Base-by-base conservation (phyloP, 371 early-diverging fungal species). In the Haplosporangium sp. region DNA sequence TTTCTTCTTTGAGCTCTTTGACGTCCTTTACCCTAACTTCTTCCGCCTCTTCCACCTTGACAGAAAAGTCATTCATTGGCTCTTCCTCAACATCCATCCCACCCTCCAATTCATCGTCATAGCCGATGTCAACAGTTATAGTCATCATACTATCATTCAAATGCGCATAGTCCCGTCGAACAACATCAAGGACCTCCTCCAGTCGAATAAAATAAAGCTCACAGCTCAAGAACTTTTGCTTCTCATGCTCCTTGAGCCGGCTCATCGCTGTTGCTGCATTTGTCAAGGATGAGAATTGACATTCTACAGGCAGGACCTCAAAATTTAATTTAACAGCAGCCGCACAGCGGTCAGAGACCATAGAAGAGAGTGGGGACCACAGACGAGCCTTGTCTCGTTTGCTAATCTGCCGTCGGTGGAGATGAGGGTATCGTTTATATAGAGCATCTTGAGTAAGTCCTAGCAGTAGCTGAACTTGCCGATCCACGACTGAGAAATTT, bases 351-450 rank as follows among this genome's bases (percentile, higher is more conserved):
- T 77, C 85, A 37, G 85, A 84, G 11, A 92, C 78, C 93, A 92
- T 92, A 9, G 86, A 86, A 0, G 92, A 85, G 13, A 93, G 65
- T 0, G 93, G 93, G 38, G 88, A 88, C 93, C 93, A 93, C 20
- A 93, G 76, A n/a, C 90, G 88, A 53, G 90, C 90, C 76, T 93
- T 91, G 57, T 92, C 92, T 3, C 84, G 82, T 6, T 65, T 65
- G 2, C 84, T 85, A n/a, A 92, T 82, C 35, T 74, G 66, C 35
- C 90, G 86, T 38, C 90, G 87, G 37, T 83, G 76, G 19, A 93
- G 75, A 50, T 87, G 82, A 19, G 92, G 90, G 58, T 93, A 93
- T n/a, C 84, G 85, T 34, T 70, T 62, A 73, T 86, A 87, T 13
- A 93, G 75, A 13, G 85, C 81, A 5, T 86, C 84, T 7, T 71